Evolutionary conservation across 2,329 filamentous ascomycete genomes (phyloP).

Genomic region (Pseudogymnoascus sp.): DNA sequence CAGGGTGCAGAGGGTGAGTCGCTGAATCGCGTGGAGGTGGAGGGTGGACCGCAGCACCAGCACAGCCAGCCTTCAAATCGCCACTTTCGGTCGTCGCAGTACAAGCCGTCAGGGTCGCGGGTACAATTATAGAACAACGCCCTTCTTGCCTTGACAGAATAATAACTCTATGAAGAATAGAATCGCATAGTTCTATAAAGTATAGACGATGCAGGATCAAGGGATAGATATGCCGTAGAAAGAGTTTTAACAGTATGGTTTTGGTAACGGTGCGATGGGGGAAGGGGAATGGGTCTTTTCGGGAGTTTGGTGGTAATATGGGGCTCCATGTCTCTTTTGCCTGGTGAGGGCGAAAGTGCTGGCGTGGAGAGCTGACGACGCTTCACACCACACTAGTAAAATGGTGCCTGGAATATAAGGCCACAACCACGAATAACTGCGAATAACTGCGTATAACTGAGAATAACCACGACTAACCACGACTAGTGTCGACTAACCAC

Average conservation of each 20-base stretch:
- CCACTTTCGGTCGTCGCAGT: constrained; percentile 4
- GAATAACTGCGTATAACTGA: neutral
- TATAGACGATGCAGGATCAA: neutral
- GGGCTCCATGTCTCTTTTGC: neutral
- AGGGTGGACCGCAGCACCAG: constrained; percentile 15
- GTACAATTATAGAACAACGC: neutral
- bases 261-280: neutral
- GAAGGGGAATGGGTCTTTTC: neutral
- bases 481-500: neutral
- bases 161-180: neutral
- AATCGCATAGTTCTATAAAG: neutral
- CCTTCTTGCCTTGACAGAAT: neutral
- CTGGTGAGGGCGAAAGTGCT: constrained; percentile 10
- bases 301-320: neutral
- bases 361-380: constrained; percentile 11
- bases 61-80: constrained; percentile 12
- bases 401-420: neutral
- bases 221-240: neutral
- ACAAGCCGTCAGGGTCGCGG: neutral
- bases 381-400: constrained; percentile 9
- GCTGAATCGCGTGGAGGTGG: constrained; percentile 1
- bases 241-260: neutral
- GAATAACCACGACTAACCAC: neutral
- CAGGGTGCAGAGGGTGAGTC: neutral
- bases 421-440: neutral